A percentile compares a stretch with the other conserved stretches of the same genome.
phyloP scores from a whole-genome alignment of 306 rosid species.

The Hippophae rhamnoides region DNA sequence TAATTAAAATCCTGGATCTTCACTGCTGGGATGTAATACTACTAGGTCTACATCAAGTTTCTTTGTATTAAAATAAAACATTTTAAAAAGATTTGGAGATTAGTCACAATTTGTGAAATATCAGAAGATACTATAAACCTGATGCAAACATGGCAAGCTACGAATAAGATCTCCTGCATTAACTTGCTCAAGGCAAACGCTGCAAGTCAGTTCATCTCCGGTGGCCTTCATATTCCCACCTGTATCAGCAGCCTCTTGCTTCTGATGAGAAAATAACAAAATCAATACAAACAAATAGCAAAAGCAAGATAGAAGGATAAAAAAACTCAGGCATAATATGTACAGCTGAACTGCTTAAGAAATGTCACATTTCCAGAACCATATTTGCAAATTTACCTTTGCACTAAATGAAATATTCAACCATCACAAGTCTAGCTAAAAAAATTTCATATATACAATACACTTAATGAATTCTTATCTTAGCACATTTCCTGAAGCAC shows the following conservation, averaged over 20 bases:
- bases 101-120: neutral
- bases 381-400: too few relatives aligned
- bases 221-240: slow-evolving; percentile 48
- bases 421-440: too few relatives aligned
- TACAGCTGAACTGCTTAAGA: neutral
- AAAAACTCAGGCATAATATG: neutral
- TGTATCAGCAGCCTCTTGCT: slow-evolving; percentile 40
- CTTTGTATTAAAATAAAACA: too few relatives aligned
- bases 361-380: too few relatives aligned
- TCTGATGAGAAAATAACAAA: slow-evolving; percentile 26
- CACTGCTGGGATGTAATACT: too few relatives aligned
- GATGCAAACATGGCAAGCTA: slow-evolving; percentile 96
- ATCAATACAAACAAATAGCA: neutral
- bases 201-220: slow-evolving; percentile 90
- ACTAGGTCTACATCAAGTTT: too few relatives aligned
- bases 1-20: too few relatives aligned
- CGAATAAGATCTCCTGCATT: slow-evolving; percentile 75
- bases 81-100: too few relatives aligned
- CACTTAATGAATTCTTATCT: too few relatives aligned
- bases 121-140: slow-evolving; percentile 34
- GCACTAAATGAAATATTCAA: too few relatives aligned
- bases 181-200: slow-evolving; percentile 97
- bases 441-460: too few relatives aligned
- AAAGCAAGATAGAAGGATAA: neutral
- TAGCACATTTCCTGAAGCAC: too few relatives aligned